A percentile compares a stretch with the other conserved stretches of the same genome.
Conservation (phyloP, 2,329 filamentous ascomycete genomes). For the Fusarium pininemorale region DNA sequence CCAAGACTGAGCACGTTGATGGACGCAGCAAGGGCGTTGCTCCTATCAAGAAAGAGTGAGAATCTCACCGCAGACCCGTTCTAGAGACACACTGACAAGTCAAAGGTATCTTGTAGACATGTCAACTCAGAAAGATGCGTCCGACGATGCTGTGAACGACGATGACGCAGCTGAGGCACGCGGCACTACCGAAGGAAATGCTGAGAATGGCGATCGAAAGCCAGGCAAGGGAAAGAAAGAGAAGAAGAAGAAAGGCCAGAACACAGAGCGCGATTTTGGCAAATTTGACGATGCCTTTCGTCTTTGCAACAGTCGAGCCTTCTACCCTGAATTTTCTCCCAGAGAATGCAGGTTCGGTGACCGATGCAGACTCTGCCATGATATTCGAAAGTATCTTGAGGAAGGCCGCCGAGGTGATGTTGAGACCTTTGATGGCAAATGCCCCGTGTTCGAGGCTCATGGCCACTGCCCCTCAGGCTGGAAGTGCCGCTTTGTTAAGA, state of each 20-base stretch:
- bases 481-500: conserved; percentile 91
- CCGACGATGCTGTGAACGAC: conserved; percentile 47
- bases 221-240: conserved; percentile 49
- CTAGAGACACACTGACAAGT: not conserved
- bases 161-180: conserved; percentile 62
- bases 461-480: conserved; percentile 86
- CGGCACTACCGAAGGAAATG: conserved; percentile 47
- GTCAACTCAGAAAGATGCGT: conserved; percentile 38
- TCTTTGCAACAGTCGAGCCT: conserved; percentile 79
- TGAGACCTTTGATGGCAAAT: conserved; percentile 77
- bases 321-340: conserved; percentile 83
- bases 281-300: conserved; percentile 79
- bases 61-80: conserved; percentile 1
- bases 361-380: conserved; percentile 82
- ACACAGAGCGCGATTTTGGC: conserved; percentile 84
- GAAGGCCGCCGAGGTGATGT: conserved; percentile 85
- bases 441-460: conserved; percentile 80
- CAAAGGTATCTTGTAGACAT: conserved; percentile 56
- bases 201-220: conserved; percentile 68
- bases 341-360: conserved; percentile 79
- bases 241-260: conserved; percentile 71
- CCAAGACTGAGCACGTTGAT: conserved; percentile 31
- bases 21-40: conserved; percentile 66
- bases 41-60: conserved; percentile 77
- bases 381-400: conserved; percentile 84